Evolutionary conservation across 129 eudicot genomes (phyloP), one percentile per base, ranked within the genome.

Genomic region (Scalesia atractyloides): DNA sequence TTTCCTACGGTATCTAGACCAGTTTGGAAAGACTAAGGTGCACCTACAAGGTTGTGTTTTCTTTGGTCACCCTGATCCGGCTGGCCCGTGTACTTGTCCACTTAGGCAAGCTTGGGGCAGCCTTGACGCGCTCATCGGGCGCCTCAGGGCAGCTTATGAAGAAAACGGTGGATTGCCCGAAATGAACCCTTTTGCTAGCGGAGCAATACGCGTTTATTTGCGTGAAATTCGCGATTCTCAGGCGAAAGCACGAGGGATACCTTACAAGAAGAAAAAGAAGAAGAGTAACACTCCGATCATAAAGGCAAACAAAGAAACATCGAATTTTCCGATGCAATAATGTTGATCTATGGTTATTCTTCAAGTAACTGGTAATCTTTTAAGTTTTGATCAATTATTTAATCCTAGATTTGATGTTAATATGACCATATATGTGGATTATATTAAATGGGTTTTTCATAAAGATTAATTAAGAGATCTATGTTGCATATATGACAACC

Each of bases 61-160:
- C 19, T 88, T 78, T 62, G 95, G 95, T 22, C 91, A 88, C 43
- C 85, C 95, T 15, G 91, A 88, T 70, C 96, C 91, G 6, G 81
- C 88, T 18, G 91, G 89, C 9, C 96, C 91, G 0, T 88, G 96
- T 70, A 81, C 91, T 50, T 88, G 96, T 64, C 91, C 96, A 9
- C 84, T 88, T 18, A 79, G 76, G 67, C 95, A 88, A 79, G 95
- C 95, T 44, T 88, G 95, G 95, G 95, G 95, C 17, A 85, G 90
- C 73, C 95, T 88, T 7, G 95, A 88, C 15, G 95, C 87, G 12
- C 91, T 86, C 70, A 86, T 86, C 14, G 91, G 91, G 6, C 80
- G 91, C 5, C 88, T 86, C 22, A 70, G 94, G 10, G 95, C 95
- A 2, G 94, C 94, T 37, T 88, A 88, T 53, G 94, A 88, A 70